Conservation (phyloP, 2,329 filamentous ascomycete species). For the Piedraia hortae region DNA sequence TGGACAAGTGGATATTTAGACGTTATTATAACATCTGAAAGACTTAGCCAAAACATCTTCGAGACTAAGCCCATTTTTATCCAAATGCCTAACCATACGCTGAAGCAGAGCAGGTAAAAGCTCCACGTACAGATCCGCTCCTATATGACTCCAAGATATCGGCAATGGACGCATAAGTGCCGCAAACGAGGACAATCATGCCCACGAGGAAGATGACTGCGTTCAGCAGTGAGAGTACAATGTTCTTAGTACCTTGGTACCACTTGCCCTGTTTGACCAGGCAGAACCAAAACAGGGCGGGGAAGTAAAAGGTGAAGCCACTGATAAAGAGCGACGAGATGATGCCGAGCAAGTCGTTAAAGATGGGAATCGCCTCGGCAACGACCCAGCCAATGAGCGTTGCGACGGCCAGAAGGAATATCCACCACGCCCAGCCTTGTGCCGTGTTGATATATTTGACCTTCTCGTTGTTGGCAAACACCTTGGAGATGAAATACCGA, state of each 20-base stretch:
- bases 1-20: too few relatives aligned
- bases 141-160: constrained; percentile 18
- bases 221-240: constrained; percentile 19
- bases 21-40: too few relatives aligned
- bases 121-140: constrained; percentile 13
- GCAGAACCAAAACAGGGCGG: constrained; percentile 16
- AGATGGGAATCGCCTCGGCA: constrained; percentile 44
- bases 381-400: constrained; percentile 42
- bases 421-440: constrained; percentile 29
- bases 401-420: constrained; percentile 25
- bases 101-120: constrained; percentile 16
- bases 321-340: constrained; percentile 36
- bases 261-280: constrained; percentile 21
- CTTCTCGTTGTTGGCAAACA: constrained; percentile 27
- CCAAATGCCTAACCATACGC: too few relatives aligned
- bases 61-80: not conserved
- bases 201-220: constrained; percentile 15
- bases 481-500: constrained; percentile 33
- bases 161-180: constrained; percentile 13
- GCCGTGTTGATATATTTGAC: constrained; percentile 18
- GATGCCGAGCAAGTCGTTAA: constrained; percentile 39
- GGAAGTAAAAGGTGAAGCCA: constrained; percentile 28
- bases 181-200: constrained; percentile 11
- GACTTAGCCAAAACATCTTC: not conserved
- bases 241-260: constrained; percentile 20